Base-by-base conservation (phyloP, 2,329 filamentous ascomycete species). In the Aspergillus sp. region DNA sequence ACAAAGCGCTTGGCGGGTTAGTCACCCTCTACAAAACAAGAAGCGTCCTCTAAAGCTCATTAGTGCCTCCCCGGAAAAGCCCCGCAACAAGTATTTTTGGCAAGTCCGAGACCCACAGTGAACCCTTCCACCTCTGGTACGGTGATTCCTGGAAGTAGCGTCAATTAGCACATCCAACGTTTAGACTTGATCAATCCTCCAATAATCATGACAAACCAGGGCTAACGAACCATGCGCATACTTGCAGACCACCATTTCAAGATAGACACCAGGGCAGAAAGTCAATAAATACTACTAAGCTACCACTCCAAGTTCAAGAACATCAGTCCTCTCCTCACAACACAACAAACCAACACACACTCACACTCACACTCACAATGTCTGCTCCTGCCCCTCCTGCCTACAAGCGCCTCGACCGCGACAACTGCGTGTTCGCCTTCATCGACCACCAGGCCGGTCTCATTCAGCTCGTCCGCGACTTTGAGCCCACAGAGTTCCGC, bases 401-500 rank as follows among this genome's bases (percentile, higher is more conserved):
- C 23, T 49, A 49, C 47, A 49, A 49, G 23, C 47, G 47, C 19
- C 47, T 49, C 3, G 47, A 49, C 47, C 47, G 23, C 13, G 23
- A 49, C 23, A 15, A 49, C 47, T 49, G 47, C 23, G 47, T 28
- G 19, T 49, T 49, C 11, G 19, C 25, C 7, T 49, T 49, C 23
- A 49, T 49, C 23, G 47, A 49, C 22, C 47, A 49, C 23, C 47
- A 49, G 47, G 28, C 47, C 19, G 47, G 47, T 6, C 47, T 49
- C 19, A 49, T 49, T 23, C 47, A 49, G 22, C 23, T 49, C 13
- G 47, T 49, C 13, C 50, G 49, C 25, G 49, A 52, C 30, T 52
- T 52, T 9, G 49, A 52, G n/a, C 49, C 49, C 17, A 52, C 30
- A 7, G 49, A 52, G n/a, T 52, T 52, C 49, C 49, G 49, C 15